A percentile compares a stretch with the other conserved stretches of the same genome.
These are phyloP conservation scores for Myriosclerotinia curreyana DNA, from an alignment of 2,329 filamentous ascomycete species.

Conservation along the genomic window DNA sequence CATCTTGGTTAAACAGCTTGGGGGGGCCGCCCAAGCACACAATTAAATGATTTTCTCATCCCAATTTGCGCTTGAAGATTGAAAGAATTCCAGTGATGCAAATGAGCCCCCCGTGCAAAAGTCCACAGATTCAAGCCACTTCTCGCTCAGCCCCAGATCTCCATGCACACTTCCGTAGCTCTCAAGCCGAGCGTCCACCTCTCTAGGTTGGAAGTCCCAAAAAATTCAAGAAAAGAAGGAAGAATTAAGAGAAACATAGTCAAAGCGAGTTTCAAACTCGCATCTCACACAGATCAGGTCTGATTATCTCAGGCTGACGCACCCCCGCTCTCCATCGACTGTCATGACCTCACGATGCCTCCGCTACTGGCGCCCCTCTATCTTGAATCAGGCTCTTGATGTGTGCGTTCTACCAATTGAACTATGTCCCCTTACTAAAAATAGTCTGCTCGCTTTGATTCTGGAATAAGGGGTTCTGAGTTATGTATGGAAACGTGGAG, in stretches of 20 bases:
- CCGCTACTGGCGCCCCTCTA: no score
- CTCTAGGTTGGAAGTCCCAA: neutral
- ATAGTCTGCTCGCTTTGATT: neutral
- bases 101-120: neutral
- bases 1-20: no score
- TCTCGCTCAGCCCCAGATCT: neutral
- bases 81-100: no score
- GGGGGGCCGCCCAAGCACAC: neutral
- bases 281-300: neutral
- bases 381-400: neutral
- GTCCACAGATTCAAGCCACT: neutral
- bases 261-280: neutral
- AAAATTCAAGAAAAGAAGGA: no score
- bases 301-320: neutral
- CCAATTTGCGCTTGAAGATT: no score
- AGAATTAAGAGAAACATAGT: no score
- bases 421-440: neutral
- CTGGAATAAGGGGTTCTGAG: no score
- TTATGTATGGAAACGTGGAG: no score
- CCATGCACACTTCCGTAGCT: neutral
- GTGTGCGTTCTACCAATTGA: neutral
- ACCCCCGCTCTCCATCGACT: neutral
- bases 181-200: neutral
- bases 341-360: neutral
- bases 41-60: neutral